Percentiles rank a stretch among this genome's conserved stretches.
phyloP scores from a whole-genome alignment of 2,329 filamentous ascomycete genomes.

The Coniella lustricola region DNA sequence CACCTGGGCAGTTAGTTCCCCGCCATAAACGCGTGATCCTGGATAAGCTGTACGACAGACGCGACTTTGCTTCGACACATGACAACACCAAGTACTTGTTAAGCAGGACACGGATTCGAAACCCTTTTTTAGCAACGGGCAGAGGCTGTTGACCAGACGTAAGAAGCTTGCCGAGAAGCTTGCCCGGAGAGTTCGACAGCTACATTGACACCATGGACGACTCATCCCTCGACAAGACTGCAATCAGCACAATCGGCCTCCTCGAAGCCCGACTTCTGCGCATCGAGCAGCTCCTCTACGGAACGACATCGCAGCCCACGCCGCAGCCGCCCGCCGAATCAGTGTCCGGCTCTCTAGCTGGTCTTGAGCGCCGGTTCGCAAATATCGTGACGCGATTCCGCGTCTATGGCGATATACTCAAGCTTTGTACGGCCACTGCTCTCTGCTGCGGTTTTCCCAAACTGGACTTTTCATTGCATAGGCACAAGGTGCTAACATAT shows the following conservation, averaged over 20 bases:
- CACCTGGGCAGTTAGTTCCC: too few species aligned
- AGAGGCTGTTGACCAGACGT: too few species aligned
- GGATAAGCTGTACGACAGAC: too few species aligned
- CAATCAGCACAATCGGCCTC: conserved; percentile 47
- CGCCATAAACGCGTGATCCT: too few species aligned
- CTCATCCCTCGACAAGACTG: conserved; percentile 41
- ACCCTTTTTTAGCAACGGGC: too few species aligned
- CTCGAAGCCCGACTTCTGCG: conserved; percentile 53
- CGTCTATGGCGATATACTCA: conserved; percentile 53
- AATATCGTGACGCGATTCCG: conserved; percentile 42
- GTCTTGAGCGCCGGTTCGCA: conserved; percentile 48
- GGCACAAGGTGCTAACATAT: not conserved
- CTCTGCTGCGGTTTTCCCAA: not conserved
- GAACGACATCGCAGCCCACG: conserved; percentile 30
- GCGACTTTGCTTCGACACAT: too few species aligned
- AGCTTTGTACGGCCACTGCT: conserved; percentile 43
- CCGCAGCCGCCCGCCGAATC: conserved; percentile 31
- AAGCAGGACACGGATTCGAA: too few species aligned
- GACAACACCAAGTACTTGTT: too few species aligned
- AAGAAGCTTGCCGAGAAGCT: too few species aligned
- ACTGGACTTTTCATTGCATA: not conserved
- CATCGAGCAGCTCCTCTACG: conserved; percentile 53
- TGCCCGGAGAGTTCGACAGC: not conserved
- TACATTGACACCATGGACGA: conserved; percentile 17
- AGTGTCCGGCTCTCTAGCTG: conserved; percentile 37